Evolutionary conservation across 495 filamentous ascomycete genomes (phyloP), one percentile per base, ranked within the genome.

Genomic region (Penicillium subrubescens): DNA sequence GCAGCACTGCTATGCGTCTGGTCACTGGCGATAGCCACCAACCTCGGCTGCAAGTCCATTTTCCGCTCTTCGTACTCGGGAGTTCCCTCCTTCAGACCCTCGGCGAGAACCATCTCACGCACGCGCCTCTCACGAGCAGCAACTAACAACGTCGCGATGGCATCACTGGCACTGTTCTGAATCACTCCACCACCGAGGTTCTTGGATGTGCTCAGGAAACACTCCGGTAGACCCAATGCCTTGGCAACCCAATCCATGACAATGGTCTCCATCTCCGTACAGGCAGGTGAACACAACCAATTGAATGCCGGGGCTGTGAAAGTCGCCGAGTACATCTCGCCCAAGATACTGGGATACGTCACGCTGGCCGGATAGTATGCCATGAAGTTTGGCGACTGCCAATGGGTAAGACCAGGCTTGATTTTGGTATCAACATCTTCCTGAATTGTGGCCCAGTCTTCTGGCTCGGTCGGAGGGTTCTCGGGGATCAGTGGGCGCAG

Each of bases 371-470:
- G 92, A 77, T 91, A 99, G 86, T 94, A 99, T 39, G 95, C 95
- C 85, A 97, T 91, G 84, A 97, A 99, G 74, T 95, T 94, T 2
- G 95, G 95, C 3, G 89, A 91, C 75, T 97, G 92, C 91, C 95
- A 99, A 77, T 98, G 95, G 0, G 95, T 99, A 59, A 99, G 79
- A 4, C 95, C 95, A 0, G 95, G 95, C 75, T 97, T 88, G 75
- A 98, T 97, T 70, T 95, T 92, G 15, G 84, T 74, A 68, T 94
- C 91, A 53, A 98, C 88, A 75, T 98, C 94, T 31, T 84, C 79
- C 69, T 96, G 92, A 69, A 98, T 97, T 54, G 85, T 80, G 44
- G 78, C 73, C 93, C 93, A 97, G 68, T 81, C 62, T 75, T 98
- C 93, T 41, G 89, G 88, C 23, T 91, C 81, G 25, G 85, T 69